These are phyloP conservation scores for Tardiomyces blankii DNA, from an alignment of 1,139 yeast species.

Conservation along the genomic window DNA sequence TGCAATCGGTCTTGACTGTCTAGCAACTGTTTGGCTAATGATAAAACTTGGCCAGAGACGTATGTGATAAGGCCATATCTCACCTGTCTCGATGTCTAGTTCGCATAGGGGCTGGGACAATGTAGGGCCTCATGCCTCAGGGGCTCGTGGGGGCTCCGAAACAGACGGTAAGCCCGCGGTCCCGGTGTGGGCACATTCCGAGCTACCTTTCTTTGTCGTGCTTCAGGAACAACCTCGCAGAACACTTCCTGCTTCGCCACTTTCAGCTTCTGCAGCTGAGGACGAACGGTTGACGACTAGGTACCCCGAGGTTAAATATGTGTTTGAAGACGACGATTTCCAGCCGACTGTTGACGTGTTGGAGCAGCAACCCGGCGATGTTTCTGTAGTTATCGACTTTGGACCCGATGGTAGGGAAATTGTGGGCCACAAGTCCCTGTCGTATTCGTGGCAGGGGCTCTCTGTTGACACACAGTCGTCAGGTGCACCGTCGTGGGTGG, in stretches of 20 bases:
- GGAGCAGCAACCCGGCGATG: constrained; percentile 20
- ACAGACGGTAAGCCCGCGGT: no score
- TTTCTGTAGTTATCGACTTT: constrained; percentile 27
- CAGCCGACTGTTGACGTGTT: constrained; percentile 24
- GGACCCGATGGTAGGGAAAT: constrained; percentile 24
- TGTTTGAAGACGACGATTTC: constrained; percentile 29
- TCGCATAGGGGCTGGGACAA: no score
- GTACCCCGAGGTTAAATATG: constrained; percentile 29
- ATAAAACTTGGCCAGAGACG: no score
- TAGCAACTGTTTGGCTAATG: no score
- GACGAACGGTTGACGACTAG: neutral
- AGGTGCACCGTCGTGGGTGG: constrained; percentile 9
- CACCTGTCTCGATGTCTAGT: no score
- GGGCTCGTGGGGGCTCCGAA: no score
- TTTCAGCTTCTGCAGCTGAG: neutral
- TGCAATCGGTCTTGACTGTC: no score
- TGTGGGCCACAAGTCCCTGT: constrained; percentile 21
- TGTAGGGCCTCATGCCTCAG: no score
- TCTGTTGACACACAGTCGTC: constrained; percentile 7
- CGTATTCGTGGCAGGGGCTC: constrained; percentile 29
- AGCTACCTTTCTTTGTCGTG: neutral
- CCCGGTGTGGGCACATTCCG: neutral
- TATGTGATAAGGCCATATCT: no score
- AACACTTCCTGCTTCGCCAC: neutral
- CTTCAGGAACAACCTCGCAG: neutral